Evolutionary conservation across 345 rosid genomes (phyloP), one percentile per base, ranked within the genome.

Genomic region (Citrus mangshanensis): DNA sequence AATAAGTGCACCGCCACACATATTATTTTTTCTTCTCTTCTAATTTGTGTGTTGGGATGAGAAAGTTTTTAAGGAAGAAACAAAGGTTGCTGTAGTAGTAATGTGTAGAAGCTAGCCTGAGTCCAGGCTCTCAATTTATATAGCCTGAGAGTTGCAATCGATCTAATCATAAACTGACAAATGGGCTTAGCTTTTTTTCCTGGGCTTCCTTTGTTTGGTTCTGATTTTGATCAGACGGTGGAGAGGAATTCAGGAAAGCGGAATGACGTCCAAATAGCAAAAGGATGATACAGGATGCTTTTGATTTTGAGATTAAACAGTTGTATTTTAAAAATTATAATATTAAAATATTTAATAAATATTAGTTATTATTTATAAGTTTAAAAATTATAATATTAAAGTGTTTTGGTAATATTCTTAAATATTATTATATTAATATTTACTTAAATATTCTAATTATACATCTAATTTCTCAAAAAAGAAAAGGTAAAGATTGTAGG

Each of bases 1-100:
- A 58, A 93, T 88, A 7, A 91, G 72, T 40, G 91, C 90, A 75
- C 98, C 98, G 37, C 97, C 97, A 74, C 98, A 95, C 98, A 95
- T 95, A 54, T 82, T 88, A 55, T 65, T 19, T 63, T 28, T 38
- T 8, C 13, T 54, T 54, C 58, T 54, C 58, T 16, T 3, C 14
- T 18, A 18, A 18, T 54, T 54, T 54, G 7, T 54, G 2, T 18
- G 58, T 19, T 19, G 35, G 51, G 51, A 46, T 12, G 18, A 14
- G 18, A 46, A 46, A 46, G 16, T 3, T 46, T 42, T 55, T 32
- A 0, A 70, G 34, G 37, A 40, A 76, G 63, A 72, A 16, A 27
- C 2, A 30, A 27, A 2, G 56, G 1, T 12, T 25, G 21, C 0
- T 6, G 30, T 13, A n/a, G 58, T 42, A 25, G 58, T 42, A 25